phyloP scores from a whole-genome alignment of 352 stramenopile species.

The Thraustochytrium sp. region DNA sequence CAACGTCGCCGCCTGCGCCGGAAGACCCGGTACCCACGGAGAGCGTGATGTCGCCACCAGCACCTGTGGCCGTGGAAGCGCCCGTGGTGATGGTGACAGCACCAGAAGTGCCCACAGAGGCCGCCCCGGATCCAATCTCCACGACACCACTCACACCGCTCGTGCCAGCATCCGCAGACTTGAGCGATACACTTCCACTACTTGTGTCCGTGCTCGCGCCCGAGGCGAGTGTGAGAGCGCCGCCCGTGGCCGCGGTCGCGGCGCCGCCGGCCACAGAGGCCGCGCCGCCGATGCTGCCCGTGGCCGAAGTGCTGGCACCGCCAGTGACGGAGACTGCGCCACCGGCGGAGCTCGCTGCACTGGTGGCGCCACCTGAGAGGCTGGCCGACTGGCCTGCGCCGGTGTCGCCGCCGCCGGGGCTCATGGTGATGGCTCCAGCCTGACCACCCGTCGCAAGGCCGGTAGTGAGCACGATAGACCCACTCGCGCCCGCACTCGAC shows the following conservation, averaged over 20 bases:
- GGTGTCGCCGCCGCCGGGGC: background rate
- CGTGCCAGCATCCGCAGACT: background rate
- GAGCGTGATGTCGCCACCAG: slow-evolving; percentile 61
- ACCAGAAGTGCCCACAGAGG: background rate
- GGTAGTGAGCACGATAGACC: background rate
- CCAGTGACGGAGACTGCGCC: slow-evolving; percentile 47
- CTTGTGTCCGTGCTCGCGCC: background rate
- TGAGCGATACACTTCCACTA: background rate
- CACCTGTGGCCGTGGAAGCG: slow-evolving; percentile 50
- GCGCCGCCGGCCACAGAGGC: slow-evolving; percentile 48
- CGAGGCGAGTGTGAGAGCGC: background rate
- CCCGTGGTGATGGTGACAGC: background rate
- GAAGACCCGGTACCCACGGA: slow-evolving; percentile 55
- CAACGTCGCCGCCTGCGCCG: background rate
- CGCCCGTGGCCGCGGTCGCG: background rate
- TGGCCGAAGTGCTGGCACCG: slow-evolving; percentile 22
- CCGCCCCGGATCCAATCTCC: background rate
- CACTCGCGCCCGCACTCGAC: background rate
- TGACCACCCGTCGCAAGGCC: background rate
- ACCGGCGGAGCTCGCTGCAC: slow-evolving; percentile 38
- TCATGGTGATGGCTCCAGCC: background rate
- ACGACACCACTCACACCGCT: background rate
- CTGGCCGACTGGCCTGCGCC: slow-evolving; percentile 47
- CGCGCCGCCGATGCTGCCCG: slow-evolving; percentile 47
- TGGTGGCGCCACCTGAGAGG: slow-evolving; percentile 56